phyloP scores from a whole-genome alignment of 805 yeast species.

The Vanderwaltozyma verrucispora region DNA sequence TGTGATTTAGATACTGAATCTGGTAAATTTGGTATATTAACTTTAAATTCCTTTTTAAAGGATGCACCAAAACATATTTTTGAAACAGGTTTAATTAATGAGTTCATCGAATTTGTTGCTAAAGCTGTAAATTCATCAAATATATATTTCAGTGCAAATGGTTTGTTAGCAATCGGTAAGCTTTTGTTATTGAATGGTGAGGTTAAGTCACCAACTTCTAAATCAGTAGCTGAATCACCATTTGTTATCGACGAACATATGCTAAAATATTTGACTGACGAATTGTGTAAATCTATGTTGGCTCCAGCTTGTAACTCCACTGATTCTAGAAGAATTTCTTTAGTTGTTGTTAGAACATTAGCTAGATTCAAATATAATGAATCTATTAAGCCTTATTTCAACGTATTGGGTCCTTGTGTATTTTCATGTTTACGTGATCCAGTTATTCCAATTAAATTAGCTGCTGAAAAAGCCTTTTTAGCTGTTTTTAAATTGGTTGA shows the following conservation, averaged over 20 bases:
- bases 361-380: conserved; percentile 48
- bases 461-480: conserved; percentile 85
- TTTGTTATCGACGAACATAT: conserved; percentile 37
- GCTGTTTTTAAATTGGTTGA: conserved; percentile 63
- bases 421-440: conserved; percentile 78
- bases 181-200: conserved; percentile 45
- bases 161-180: conserved; percentile 75
- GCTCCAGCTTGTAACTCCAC: conserved; percentile 50
- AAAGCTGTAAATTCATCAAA: conserved; percentile 32
- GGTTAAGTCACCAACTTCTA: conserved; percentile 28
- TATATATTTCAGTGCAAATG: conserved; percentile 60
- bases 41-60: conserved; percentile 69
- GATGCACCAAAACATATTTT: conserved; percentile 63
- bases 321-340: conserved; percentile 71
- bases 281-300: conserved; percentile 39
- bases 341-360: conserved; percentile 66
- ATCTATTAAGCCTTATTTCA: conserved; percentile 43
- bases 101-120: conserved; percentile 40
- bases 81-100: conserved; percentile 38
- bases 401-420: conserved; percentile 56
- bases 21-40: conserved; percentile 54
- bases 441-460: conserved; percentile 84
- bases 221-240: conserved; percentile 18
- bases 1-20: conserved; percentile 34
- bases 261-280: conserved; percentile 35